Conservation (phyloP, 768 basidiomycete genomes). For the Kwoniella botswanensis region DNA sequence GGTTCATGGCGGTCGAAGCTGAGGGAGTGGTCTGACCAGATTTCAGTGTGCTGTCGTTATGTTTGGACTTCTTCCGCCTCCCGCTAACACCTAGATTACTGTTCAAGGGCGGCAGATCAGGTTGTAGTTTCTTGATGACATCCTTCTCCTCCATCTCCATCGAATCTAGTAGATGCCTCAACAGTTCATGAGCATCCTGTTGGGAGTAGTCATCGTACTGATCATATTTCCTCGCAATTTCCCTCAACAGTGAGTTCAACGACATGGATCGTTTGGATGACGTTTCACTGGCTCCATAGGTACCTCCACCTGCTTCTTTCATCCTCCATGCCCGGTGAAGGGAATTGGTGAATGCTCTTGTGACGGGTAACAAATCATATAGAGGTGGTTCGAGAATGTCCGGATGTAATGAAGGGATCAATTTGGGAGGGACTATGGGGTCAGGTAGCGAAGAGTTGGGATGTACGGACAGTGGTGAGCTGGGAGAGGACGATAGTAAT, state of each 20-base stretch:
- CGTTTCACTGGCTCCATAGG: slow-evolving; percentile 38
- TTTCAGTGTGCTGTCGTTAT: slow-evolving; percentile 1
- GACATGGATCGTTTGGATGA: slow-evolving; percentile 42
- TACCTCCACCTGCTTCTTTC: slow-evolving; percentile 54
- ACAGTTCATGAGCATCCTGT: slow-evolving; percentile 93
- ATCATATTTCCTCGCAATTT: slow-evolving; percentile 82
- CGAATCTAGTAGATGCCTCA: slow-evolving; percentile 84
- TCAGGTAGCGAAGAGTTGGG: slow-evolving; percentile 41
- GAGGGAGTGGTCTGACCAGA: slow-evolving; percentile 5
- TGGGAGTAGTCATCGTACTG: slow-evolving; percentile 95
- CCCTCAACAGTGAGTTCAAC: slow-evolving; percentile 63
- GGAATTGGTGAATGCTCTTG: slow-evolving; percentile 48
- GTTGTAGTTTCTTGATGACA: slow-evolving; percentile 59
- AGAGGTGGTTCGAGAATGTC: slow-evolving; percentile 52
- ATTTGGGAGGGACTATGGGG: slow-evolving; percentile 31
- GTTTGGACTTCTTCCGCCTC: slow-evolving; percentile 7
- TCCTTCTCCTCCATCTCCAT: slow-evolving; percentile 96
- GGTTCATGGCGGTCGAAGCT: background rate
- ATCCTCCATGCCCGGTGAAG: slow-evolving; percentile 53
- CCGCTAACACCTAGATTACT: background rate
- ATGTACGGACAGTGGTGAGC: slow-evolving; percentile 61
- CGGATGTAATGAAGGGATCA: slow-evolving; percentile 50
- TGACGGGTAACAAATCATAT: slow-evolving; percentile 52
- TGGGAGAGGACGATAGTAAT: slow-evolving; percentile 49
- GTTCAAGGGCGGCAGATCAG: slow-evolving; percentile 21